phyloP scores from a whole-genome alignment of 192 early-diverging fungal genomes.

The Pilobolus umbonatus region DNA sequence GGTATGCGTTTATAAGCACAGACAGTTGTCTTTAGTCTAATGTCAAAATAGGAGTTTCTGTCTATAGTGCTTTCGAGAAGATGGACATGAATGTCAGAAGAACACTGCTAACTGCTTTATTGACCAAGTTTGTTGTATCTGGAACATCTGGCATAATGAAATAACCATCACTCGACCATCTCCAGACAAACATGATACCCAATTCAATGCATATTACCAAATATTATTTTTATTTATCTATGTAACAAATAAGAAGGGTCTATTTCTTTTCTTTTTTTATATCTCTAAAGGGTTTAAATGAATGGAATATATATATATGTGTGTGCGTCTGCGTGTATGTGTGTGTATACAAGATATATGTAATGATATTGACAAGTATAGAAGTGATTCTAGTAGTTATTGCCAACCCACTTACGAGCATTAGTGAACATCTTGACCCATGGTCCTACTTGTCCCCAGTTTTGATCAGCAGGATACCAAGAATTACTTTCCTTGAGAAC shows the following conservation, averaged over 20 bases:
- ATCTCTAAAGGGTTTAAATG: too few species aligned
- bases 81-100: slow-evolving; percentile 14
- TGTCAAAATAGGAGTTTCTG: slow-evolving; percentile 27
- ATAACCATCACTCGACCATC: too few species aligned
- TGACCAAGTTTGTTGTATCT: slow-evolving; percentile 18
- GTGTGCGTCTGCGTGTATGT: too few species aligned
- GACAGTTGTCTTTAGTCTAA: background rate
- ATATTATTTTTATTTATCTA: too few species aligned
- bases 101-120: slow-evolving; percentile 26
- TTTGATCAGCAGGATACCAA: slow-evolving; percentile 63
- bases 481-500: slow-evolving; percentile 83
- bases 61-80: slow-evolving; percentile 35
- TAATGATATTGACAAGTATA: background rate
- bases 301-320: too few species aligned
- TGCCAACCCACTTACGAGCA: slow-evolving; percentile 80
- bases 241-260: too few species aligned
- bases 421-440: slow-evolving; percentile 95
- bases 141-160: slow-evolving; percentile 24
- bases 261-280: too few species aligned
- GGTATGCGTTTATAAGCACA: background rate
- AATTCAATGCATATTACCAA: too few species aligned
- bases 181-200: too few species aligned
- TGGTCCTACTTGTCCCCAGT: slow-evolving; percentile 70
- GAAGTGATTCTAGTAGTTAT: slow-evolving; percentile 21
- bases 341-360: background rate